phyloP scores from a whole-genome alignment of 2,329 filamentous ascomycete genomes.

The Curvularia sp. region DNA sequence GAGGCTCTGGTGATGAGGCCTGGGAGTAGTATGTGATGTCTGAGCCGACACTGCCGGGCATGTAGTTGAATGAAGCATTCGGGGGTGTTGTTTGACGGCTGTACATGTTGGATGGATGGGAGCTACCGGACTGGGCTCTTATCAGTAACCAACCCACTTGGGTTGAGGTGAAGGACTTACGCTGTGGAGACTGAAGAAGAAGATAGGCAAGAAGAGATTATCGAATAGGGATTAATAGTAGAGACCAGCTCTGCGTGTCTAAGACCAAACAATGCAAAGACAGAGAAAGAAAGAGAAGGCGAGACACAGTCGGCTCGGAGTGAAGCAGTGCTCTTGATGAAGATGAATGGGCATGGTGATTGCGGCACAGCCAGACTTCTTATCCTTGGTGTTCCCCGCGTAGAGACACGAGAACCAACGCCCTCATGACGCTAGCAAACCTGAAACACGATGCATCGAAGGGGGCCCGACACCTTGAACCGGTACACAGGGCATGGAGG shows the following conservation, averaged over 20 bases:
- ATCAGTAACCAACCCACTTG: conserved; percentile 21
- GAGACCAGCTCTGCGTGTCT: conserved; percentile 57
- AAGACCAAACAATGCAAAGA: conserved; percentile 49
- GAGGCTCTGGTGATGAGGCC: conserved; percentile 71
- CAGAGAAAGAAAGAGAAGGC: conserved; percentile 34
- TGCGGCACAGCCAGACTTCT: conserved; percentile 51
- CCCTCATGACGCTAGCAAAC: conserved; percentile 47
- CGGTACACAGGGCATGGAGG: conserved; percentile 24
- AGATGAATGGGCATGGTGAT: conserved; percentile 34
- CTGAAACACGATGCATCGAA: conserved; percentile 52
- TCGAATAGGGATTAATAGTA: conserved; percentile 47
- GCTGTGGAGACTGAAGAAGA: conserved; percentile 32
- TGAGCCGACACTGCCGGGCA: conserved; percentile 55
- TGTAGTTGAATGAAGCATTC: conserved; percentile 47
- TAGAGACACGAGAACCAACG: conserved; percentile 47
- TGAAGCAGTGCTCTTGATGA: conserved; percentile 39
- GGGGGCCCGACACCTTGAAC: conserved; percentile 35
- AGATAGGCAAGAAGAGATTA: conserved; percentile 45
- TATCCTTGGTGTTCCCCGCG: conserved; percentile 39
- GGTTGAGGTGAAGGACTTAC: conserved; percentile 32
- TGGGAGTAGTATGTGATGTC: conserved; percentile 69
- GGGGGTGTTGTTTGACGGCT: conserved; percentile 57
- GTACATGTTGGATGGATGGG: conserved; percentile 48
- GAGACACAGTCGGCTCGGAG: conserved; percentile 52
- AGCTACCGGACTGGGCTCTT: conserved; percentile 48